Evolutionary conservation across 2,329 filamentous ascomycete species (phyloP).

Genomic region (Fusarium compactum): DNA sequence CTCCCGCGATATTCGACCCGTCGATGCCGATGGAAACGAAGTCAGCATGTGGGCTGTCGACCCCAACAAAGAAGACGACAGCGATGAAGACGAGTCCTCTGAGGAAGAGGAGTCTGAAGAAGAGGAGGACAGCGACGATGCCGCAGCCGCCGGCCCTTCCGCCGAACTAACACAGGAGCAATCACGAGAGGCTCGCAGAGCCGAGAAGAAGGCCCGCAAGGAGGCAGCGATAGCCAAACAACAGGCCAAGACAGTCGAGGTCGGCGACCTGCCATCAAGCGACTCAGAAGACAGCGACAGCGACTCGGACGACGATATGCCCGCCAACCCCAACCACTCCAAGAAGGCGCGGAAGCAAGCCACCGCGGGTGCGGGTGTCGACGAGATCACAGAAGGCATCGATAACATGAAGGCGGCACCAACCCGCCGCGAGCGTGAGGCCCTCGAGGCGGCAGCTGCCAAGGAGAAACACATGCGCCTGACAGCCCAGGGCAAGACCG

Average conservation of each 20-base stretch:
- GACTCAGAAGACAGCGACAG: conserved; percentile 74
- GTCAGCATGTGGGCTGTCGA: conserved; percentile 87
- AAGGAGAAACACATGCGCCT: conserved; percentile 92
- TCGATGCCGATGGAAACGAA: conserved; percentile 90
- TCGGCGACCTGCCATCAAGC: conserved; percentile 86
- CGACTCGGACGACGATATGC: conserved; percentile 73
- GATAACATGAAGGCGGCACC: conserved; percentile 63
- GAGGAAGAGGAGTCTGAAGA: conserved; percentile 64
- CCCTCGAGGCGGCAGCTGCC: conserved; percentile 85
- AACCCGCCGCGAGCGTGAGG: conserved; percentile 73
- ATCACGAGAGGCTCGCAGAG: conserved; percentile 88
- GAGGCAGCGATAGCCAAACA: conserved; percentile 85
- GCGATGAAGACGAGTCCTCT: conserved; percentile 66
- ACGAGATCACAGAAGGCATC: conserved; percentile 66
- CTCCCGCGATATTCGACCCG: conserved; percentile 87
- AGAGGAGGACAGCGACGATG: conserved; percentile 64
- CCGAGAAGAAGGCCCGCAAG: conserved; percentile 90
- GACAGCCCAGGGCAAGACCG: conserved; percentile 95
- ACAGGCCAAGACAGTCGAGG: conserved; percentile 77
- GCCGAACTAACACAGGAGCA: conserved; percentile 58
- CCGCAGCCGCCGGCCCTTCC: conserved; percentile 57
- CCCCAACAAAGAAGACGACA: conserved; percentile 61
- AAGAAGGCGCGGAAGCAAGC: conserved; percentile 75
- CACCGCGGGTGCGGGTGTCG: conserved; percentile 56
- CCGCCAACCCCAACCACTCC: conserved; percentile 92